Evolutionary conservation across 139 green algal species (phyloP).

Genomic region (Deuterostichococcus epilithicus): DNA sequence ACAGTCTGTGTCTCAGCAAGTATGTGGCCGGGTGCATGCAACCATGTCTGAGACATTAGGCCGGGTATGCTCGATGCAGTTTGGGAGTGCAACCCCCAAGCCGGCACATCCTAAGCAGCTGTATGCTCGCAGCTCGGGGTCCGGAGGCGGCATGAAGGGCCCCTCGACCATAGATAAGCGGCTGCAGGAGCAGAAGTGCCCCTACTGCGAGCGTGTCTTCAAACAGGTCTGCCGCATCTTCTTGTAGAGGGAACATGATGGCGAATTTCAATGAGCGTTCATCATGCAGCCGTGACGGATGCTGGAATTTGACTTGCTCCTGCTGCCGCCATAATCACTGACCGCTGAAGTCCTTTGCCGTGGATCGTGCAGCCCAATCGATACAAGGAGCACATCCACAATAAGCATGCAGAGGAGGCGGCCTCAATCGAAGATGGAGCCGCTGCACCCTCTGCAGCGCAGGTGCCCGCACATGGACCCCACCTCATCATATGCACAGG

Average conservation of each 20-base stretch:
- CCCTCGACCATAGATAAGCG: constrained; percentile 82
- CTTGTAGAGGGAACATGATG: background rate
- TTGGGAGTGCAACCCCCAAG: background rate
- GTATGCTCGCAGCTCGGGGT: constrained; percentile 55
- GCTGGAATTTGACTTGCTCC: too few relatives aligned
- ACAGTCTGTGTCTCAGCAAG: background rate
- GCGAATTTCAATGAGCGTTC: background rate
- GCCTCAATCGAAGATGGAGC: too few relatives aligned
- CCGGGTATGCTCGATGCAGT: background rate
- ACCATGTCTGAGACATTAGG: background rate
- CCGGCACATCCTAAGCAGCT: background rate
- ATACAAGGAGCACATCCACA: background rate
- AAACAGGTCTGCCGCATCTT: constrained; percentile 53
- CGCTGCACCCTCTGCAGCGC: background rate
- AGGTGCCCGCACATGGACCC: background rate
- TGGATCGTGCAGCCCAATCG: background rate
- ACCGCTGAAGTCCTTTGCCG: background rate
- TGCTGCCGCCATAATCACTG: background rate
- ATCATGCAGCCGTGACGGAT: background rate
- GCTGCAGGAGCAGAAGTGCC: constrained; percentile 72
- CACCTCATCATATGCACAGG: background rate
- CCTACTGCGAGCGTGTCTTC: constrained; percentile 82
- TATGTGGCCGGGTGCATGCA: background rate
- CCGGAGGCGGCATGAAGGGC: constrained; percentile 74
- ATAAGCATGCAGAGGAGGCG: background rate